Base-by-base conservation (phyloP, 306 rosid genomes). In the Amphicarpaea edgeworthii region DNA sequence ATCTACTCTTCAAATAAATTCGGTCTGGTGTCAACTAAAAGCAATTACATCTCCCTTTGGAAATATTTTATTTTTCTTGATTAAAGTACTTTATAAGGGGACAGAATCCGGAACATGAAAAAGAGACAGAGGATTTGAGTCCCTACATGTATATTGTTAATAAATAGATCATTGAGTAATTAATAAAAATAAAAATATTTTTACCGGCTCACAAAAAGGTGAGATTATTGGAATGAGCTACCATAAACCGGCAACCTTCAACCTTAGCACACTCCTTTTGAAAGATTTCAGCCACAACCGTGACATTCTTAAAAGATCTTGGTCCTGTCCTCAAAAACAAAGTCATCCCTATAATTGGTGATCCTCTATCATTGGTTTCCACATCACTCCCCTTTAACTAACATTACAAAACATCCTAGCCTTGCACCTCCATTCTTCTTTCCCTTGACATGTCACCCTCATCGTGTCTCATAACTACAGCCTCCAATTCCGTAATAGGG, bases 361-460 rank as follows among this genome's bases (percentile, higher is more conserved):
- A 12, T 32, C 62, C 82, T 17, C 26, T 45, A 21, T 20, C 72
- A 19, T 68, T 68, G 47, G 17, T 26, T 38, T 53, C 20, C 0
- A 30, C 9, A 41, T 6, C 11, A 1, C 43, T 47, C 26, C 62
- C 37, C 11, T 77, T 55, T 55, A 61, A 45, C 75, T 79, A 12
- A 89, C 65, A 15, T 86, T 86, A 76, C 93, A 91, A 9, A 76
- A 86, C 41, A 66, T 11, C 76, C 92, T 87, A 3, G 96, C 90
- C 77, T 84, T 88, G n/a, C 88, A 87, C 73, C 93, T 79, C 93
- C 88, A 81, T 83, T 43, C 89, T 83, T 51, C 77, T 84, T 64
- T 83, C 75, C 79, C 89, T 86, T 6, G 82, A 86, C 89, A 91
- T 91, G 63, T 90, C 93, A 16, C 93, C 97, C 38, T 91, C 97